Conservation (phyloP, 1,139 yeast species). For the Pichia sp. region DNA sequence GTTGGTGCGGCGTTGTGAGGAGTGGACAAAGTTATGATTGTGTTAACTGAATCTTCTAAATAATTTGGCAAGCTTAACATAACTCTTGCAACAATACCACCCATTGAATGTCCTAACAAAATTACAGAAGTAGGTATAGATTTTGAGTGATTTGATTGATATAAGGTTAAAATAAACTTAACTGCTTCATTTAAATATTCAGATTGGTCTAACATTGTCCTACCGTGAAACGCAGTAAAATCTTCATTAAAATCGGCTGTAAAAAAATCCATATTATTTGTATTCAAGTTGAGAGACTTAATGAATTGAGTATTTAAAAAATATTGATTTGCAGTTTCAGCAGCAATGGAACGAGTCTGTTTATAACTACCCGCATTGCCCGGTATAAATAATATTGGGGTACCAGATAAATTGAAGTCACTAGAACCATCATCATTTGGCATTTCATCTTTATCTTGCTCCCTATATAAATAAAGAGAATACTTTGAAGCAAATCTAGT, state of each 20-base stretch:
- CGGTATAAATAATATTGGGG: conserved; percentile 88
- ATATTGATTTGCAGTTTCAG: conserved; percentile 55
- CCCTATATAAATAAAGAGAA: conserved; percentile 72
- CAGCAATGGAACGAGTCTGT: conserved; percentile 89
- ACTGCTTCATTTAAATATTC: conserved; percentile 89
- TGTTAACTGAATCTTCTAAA: conserved; percentile 61
- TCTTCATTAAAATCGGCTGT: conserved; percentile 94
- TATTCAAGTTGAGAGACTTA: conserved; percentile 22
- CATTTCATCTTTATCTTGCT: conserved; percentile 62
- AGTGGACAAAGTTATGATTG: conserved; percentile 80
- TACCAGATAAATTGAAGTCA: conserved; percentile 48
- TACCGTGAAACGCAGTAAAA: conserved; percentile 92
- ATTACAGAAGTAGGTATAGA: conserved; percentile 62
- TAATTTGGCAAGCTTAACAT: conserved; percentile 78
- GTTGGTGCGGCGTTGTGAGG: conserved; percentile 94
- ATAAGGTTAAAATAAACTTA: conserved; percentile 62
- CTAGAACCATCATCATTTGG: conserved; percentile 33
- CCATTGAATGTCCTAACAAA: conserved; percentile 91
- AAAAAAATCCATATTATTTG: conserved; percentile 63
- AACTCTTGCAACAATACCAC: conserved; percentile 85
- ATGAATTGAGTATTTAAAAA: conserved; percentile 30
- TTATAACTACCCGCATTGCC: conserved; percentile 95
- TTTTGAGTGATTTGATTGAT: conserved; percentile 30
- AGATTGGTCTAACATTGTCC: conserved; percentile 89
- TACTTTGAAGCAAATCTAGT: conserved; percentile 75